Base-by-base conservation (phyloP, 2,329 filamentous ascomycete genomes). In the Harringtonia lauricola region DNA sequence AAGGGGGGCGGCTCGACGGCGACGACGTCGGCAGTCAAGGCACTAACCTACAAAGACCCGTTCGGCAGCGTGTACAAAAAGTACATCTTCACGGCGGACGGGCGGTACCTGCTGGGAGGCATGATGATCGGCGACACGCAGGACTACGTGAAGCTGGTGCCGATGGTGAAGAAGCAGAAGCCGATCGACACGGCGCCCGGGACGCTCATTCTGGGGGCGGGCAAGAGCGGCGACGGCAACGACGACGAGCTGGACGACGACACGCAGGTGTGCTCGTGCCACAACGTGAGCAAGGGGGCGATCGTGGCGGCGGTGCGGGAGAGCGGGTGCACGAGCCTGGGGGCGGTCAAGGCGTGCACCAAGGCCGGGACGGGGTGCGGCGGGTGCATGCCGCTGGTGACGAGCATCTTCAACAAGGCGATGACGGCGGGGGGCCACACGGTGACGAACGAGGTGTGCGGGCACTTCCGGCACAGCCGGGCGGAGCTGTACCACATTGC, bases 71-170 rank as follows among this genome's bases (percentile, higher is more conserved):
- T 95, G 1, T 95, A 95, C 67, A 95, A 95, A 62, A 95, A 95
- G 58, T 95, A 92, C 60, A 66, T 95, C 12, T 95, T 95, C 56
- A 94, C 88, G 0, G 68, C 81, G 56, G 89, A 95, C 57, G 88
- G 88, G 22, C 94, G 94, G 59, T 90, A 90, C 55, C 68, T 95
- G 1, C 75, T 95, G 0, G 88, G 88, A n/a, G 89, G 88, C 4
- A 95, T 95, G 86, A 94, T 95, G 86, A 92, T 95, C 48, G 89
- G 88, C 33, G 88, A 95, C 55, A 94, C 86, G 0, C 83, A 76
- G 49, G 88, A 95, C 64, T 95, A 94, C 56, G 76, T 94, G 64
- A 94, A 90, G 60, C 66, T 95, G 19, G 85, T 94, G 1, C 83
- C 86, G 2, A 79, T 94, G 70, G 86, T 92, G 43, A 94, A 89